Base-by-base conservation (phyloP, 306 rosid species). In the Sophora flavescens region DNA sequence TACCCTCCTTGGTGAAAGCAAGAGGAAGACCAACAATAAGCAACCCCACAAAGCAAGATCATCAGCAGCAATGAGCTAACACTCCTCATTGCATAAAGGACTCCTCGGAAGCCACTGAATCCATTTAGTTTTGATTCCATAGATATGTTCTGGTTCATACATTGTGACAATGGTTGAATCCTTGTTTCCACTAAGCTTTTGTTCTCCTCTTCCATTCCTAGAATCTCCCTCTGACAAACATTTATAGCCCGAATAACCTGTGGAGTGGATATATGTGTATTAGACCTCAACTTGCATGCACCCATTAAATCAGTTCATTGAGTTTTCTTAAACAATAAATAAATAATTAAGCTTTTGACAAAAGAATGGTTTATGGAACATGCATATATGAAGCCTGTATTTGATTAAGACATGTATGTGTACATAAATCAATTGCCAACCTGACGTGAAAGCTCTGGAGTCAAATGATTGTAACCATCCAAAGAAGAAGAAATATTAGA, bases 91-190 rank as follows among this genome's bases (percentile, higher is more conserved):
- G 97, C 96, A 11, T 86, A 86, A 2, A 92, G 92, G 58, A 90
- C 93, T 2, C 96, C 97, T 32, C 97, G 44, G 35, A 92, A 92
- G n/a, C 97, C 97, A 51, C 82, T 88, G 79, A 90, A 92, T 17
- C 93, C 97, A 32, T 90, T 92, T 14, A 84, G 61, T 75, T 83
- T 92, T 9, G 96, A 92, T 72, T 83, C 88, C 48, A 74, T 60
- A 0, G 84, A 86, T 4, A 83, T 53, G 80, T 68, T 84, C 26
- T 79, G 85, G 26, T 78, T 83, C 30, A 82, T 15, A 72, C 86
- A 77, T 4, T 82, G 83, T 0, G 91, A 85, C 45, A 92, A 66
- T 73, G 91, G 64, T 50, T 86, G 86, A 54, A 90, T 90, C 83
- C 92, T 88, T 70, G 93, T 86, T 72, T 86, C 90, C 83, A 88